Evolutionary conservation across 2,329 filamentous ascomycete species (phyloP), one percentile per base, ranked within the genome.

Genomic region (Beauveria varroae): DNA sequence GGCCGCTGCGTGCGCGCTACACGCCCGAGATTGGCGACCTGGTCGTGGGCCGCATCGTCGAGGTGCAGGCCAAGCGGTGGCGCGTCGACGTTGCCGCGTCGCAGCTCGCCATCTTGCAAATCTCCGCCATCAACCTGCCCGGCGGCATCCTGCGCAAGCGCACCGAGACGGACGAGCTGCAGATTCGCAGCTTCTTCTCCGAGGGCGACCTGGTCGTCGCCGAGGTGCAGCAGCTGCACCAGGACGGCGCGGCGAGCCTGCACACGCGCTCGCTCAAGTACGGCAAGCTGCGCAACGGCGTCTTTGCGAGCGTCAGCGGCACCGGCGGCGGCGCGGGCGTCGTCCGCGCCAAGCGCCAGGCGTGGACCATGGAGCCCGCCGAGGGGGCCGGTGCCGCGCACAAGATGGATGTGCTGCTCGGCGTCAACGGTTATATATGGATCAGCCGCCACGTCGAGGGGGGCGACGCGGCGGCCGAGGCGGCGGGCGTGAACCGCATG

Each of bases 371-470:
- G 68, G 84, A 88, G 63, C 28, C 55, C 4, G 50, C 14, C 9
- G 50, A 4, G 12, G 30, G 30, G 3, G 30, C 41, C 14, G 43
- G 4, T 3, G 59, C 82, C 40, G 81, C 82, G 40, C 81, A 84
- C 57, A 87, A 86, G 64, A 84, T 99, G 30, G 91, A 97, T 71
- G 86, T 98, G 8, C 83, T 96, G 57, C 80, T 99, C 1, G 95
- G 95, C 2, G 95, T 99, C 44, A 99, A 99, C 69, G 95, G 95
- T 1, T 98, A 96, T 72, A 92, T 98, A 62, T 99, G 91, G 89
- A 93, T 98, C 70, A 87, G 88, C 74, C 93, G 91, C 77, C 91
- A 96, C 68, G 78, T 89, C 8, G 86, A 90, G 66, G 82, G 81
- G 66, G 82, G 81, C 41, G 80, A 81, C n/a, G 74, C 75, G 5